Evolutionary conservation across 257 asterid genomes (phyloP).

Genomic region (Rhazya stricta): DNA sequence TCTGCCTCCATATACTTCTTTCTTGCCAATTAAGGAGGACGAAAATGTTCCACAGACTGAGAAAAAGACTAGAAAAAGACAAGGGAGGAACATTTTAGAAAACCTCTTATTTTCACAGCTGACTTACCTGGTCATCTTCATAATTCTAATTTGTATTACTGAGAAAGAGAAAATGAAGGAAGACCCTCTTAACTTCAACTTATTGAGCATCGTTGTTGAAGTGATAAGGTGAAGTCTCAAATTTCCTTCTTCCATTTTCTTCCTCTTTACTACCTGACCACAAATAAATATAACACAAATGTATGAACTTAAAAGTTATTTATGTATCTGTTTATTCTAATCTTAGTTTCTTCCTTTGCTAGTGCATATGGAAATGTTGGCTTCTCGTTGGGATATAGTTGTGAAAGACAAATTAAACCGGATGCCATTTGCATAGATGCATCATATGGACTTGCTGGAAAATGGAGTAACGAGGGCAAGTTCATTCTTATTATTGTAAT

Average conservation of each 20-base stretch:
- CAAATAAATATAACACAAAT: too few relatives aligned
- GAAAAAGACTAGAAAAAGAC: neutral
- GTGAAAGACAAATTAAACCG: conserved; percentile 30
- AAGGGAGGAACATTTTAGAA: conserved; percentile 17
- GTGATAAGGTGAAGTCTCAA: conserved; percentile 52
- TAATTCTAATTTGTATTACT: conserved; percentile 52
- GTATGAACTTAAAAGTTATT: too few relatives aligned
- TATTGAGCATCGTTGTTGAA: conserved; percentile 58
- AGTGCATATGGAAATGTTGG: conserved; percentile 69
- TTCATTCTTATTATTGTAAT: conserved; percentile 42
- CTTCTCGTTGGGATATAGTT: conserved; percentile 47
- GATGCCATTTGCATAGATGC: conserved; percentile 30
- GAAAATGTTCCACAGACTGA: conserved; percentile 4
- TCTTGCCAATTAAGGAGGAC: conserved; percentile 34
- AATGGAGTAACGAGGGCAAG: conserved; percentile 48
- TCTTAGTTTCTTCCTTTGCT: neutral
- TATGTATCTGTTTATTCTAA: neutral
- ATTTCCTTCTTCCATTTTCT: neutral
- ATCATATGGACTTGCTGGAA: conserved; percentile 45
- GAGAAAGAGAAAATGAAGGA: conserved; percentile 46
- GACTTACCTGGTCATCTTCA: conserved; percentile 46
- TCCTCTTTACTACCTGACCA: neutral
- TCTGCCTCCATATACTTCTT: conserved; percentile 68
- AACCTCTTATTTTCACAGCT: conserved; percentile 55
- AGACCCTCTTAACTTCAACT: conserved; percentile 70